Evolutionary conservation across 345 rosid species (phyloP).

Genomic region (Aegle marmelos): DNA sequence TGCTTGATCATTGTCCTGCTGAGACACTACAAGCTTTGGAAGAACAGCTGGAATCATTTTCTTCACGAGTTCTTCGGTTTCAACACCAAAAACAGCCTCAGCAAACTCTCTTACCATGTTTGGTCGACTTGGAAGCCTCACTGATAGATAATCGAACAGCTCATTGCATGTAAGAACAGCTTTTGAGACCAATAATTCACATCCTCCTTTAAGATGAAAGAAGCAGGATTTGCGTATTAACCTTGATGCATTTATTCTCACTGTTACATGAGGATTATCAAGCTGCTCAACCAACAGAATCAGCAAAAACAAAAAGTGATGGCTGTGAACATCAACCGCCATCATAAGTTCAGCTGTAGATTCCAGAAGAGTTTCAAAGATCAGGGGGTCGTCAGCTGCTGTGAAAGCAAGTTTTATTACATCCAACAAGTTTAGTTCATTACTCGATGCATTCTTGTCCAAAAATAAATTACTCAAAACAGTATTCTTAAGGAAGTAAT

Average conservation of each 20-base stretch:
- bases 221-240: slow-evolving; percentile 66
- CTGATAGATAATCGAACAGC: slow-evolving; percentile 63
- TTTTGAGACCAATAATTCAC: slow-evolving; percentile 56
- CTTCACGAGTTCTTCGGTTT: slow-evolving; percentile 60
- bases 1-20: slow-evolving; percentile 63
- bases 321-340: slow-evolving; percentile 59
- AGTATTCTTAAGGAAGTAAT: slow-evolving; percentile 51
- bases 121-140: slow-evolving; percentile 60
- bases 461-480: slow-evolving; percentile 53
- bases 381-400: slow-evolving; percentile 59
- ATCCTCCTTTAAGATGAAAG: slow-evolving; percentile 79
- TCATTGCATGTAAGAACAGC: slow-evolving; percentile 53
- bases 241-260: slow-evolving; percentile 70
- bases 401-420: slow-evolving; percentile 54
- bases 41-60: slow-evolving; percentile 83
- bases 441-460: slow-evolving; percentile 33
- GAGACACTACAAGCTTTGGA: slow-evolving; percentile 87
- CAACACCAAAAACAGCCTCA: slow-evolving; percentile 82
- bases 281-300: slow-evolving; percentile 85
- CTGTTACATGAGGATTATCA: slow-evolving; percentile 61
- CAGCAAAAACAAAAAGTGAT: slow-evolving; percentile 61
- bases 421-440: slow-evolving; percentile 49
- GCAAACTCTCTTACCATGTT: slow-evolving; percentile 79
- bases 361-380: slow-evolving; percentile 77
- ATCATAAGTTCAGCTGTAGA: slow-evolving; percentile 72